Evolutionary conservation across 2,329 filamentous ascomycete species (phyloP).

Genomic region (Apiospora kogelbergensis): DNA sequence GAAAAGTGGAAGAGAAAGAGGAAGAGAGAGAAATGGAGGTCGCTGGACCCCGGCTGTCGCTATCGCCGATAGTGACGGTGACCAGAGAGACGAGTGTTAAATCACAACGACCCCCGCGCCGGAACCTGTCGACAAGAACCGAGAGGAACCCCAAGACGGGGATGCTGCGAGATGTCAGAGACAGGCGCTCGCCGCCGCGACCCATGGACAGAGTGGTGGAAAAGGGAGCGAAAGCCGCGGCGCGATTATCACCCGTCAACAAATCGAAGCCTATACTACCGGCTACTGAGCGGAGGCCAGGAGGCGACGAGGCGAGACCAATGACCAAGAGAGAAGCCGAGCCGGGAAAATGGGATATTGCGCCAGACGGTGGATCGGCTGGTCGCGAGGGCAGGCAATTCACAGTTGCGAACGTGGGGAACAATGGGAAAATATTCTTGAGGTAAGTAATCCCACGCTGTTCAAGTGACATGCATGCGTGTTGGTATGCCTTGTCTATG

Average conservation of each 20-base stretch:
- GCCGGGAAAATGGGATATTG: conserved; percentile 53
- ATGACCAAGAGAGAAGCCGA: conserved; percentile 52
- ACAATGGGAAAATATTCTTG: conserved; percentile 79
- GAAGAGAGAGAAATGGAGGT: conserved; percentile 25
- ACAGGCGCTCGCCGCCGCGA: conserved; percentile 23
- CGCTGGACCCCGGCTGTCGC: conserved; percentile 23
- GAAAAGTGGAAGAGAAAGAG: neutral
- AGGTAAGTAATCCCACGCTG: conserved; percentile 55
- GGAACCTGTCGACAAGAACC: conserved; percentile 21
- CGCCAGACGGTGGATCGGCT: conserved; percentile 60
- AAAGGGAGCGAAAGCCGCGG: conserved; percentile 19
- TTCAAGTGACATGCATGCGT: neutral
- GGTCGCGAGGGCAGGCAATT: conserved; percentile 71
- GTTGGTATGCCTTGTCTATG: neutral
- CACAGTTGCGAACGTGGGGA: conserved; percentile 77
- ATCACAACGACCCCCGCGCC: conserved; percentile 22
- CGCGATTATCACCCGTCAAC: conserved; percentile 22
- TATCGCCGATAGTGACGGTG: conserved; percentile 19
- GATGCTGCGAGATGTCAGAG: conserved; percentile 20
- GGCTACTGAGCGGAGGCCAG: conserved; percentile 24
- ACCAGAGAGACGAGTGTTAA: conserved; percentile 18
- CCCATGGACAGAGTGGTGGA: conserved; percentile 15
- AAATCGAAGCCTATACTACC: conserved; percentile 29
- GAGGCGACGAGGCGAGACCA: conserved; percentile 28
- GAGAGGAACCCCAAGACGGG: conserved; percentile 19